These are phyloP conservation scores for Tricholoma terreum DNA, from an alignment of 768 basidiomycete species.

Conservation along the genomic window DNA sequence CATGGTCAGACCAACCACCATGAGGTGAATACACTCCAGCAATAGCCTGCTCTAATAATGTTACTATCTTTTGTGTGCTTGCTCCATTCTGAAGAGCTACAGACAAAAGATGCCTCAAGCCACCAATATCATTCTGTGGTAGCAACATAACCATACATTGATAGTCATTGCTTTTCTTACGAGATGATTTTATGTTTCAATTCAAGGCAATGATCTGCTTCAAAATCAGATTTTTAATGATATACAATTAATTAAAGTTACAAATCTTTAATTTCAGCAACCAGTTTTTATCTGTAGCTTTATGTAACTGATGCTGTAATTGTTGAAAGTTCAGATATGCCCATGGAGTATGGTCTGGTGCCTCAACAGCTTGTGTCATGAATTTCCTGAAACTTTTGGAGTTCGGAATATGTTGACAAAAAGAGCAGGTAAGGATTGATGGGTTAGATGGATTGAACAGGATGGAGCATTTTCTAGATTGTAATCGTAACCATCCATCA, in stretches of 20 bases:
- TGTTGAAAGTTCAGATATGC: too few species aligned
- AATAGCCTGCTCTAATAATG: neutral
- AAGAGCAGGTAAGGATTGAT: too few species aligned
- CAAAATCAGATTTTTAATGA: neutral
- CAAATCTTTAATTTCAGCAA: too few species aligned
- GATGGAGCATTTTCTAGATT: neutral
- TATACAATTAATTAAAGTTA: neutral
- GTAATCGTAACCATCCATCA: neutral
- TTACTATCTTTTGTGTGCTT: neutral
- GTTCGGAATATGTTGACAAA: too few species aligned
- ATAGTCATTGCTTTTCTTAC: neutral
- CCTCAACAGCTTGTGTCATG: too few species aligned
- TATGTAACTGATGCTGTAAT: too few species aligned
- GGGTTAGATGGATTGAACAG: too few species aligned
- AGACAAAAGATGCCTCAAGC: conserved; percentile 3
- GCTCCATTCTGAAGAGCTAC: conserved; percentile 6
- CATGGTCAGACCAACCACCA: conserved; percentile 12
- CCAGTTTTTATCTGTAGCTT: too few species aligned
- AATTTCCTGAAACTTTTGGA: too few species aligned
- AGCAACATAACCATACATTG: neutral
- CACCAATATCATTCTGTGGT: conserved; percentile 9
- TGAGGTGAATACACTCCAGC: conserved; percentile 10
- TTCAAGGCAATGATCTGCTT: neutral
- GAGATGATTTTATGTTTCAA: neutral
- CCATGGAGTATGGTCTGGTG: too few species aligned